Evolutionary conservation across 768 basidiomycete species (phyloP), one percentile per base, ranked within the genome.

Genomic region (Tulasnella sp.): DNA sequence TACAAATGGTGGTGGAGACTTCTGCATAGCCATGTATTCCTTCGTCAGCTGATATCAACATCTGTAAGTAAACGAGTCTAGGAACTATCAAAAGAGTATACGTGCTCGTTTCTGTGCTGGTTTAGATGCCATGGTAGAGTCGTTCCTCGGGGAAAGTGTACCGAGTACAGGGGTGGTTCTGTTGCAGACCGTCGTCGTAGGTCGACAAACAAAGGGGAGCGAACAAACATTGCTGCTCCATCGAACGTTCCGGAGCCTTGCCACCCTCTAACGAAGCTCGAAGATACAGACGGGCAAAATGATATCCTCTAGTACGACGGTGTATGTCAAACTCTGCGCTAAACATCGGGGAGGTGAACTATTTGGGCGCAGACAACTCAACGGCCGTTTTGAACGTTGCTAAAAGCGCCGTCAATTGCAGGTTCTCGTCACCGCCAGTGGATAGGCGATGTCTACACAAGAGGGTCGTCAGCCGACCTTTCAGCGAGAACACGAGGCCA

Each of bases 371-470:
- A 4, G 64, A 64, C 15, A 74, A 61, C 60, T 94, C 89, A 6
- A 96, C 86, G 0, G 88, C 81, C 60, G 87, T 84, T 69, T 99
- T 99, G 74, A 97, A 94, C 4, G 86, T 86, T 3, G 86, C 92
- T 3, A 98, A 72, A 59, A 99, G 69, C 0, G 91, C 91, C 6
- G 90, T 90, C 50, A 98, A 67, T 66, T 98, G 96, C 52, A 99
- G 81, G 66, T 91, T 97, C 69, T 99, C 96, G 62, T 73, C 93
- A 1, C 86, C 92, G 0, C 96, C 96, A 0, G 92, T 83, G 1
- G 92, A 90, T 6, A 98, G 70, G 42, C 94, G 81, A 68, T 97
- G 83, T 68, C 94, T 98, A 48, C 19, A 39, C 57, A 21, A 41
- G 29, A 27, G 4, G 53, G 32, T 12, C 19, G 32, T 59, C 53